A percentile compares a stretch with the other conserved stretches of the same genome.
phyloP scores from a whole-genome alignment of 495 filamentous ascomycete species.

The Penicilliopsis zonata region DNA sequence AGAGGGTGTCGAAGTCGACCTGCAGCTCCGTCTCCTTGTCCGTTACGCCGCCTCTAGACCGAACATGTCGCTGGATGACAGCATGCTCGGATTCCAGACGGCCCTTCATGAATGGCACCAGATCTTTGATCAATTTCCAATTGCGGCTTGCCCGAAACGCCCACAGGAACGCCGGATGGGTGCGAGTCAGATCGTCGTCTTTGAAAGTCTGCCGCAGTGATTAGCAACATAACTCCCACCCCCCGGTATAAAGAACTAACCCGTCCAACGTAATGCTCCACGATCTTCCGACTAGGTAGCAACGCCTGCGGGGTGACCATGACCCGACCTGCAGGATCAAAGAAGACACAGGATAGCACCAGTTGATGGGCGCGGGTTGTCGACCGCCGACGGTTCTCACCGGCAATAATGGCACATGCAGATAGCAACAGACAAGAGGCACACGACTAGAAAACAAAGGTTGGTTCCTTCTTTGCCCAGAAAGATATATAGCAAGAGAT shows the following conservation, averaged over 20 bases:
- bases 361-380: slow-evolving; percentile 63
- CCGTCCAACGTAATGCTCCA: slow-evolving; percentile 60
- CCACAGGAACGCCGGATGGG: slow-evolving; percentile 79
- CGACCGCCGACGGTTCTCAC: slow-evolving; percentile 40
- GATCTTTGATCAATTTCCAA: slow-evolving; percentile 55
- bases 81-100: slow-evolving; percentile 36
- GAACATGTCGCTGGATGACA: slow-evolving; percentile 24
- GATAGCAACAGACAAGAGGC: slow-evolving; percentile 47
- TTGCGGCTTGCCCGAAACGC: slow-evolving; percentile 67
- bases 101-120: slow-evolving; percentile 57
- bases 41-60: slow-evolving; percentile 18
- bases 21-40: slow-evolving; percentile 28
- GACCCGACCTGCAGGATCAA: slow-evolving; percentile 61
- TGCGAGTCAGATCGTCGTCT: slow-evolving; percentile 63
- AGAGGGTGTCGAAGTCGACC: slow-evolving; percentile 58
- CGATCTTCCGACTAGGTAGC: slow-evolving; percentile 74
- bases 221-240: background rate
- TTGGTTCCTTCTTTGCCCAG: no score
- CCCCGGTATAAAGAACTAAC: slow-evolving; percentile 18
- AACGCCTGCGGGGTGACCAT: slow-evolving; percentile 71
- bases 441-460: slow-evolving; percentile 30
- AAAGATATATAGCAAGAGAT: no score
- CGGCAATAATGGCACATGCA: slow-evolving; percentile 42
- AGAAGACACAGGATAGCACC: slow-evolving; percentile 63
- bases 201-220: slow-evolving; percentile 38